Conservation (phyloP, 2,329 filamentous ascomycete genomes). For the Curvularia sp. region DNA sequence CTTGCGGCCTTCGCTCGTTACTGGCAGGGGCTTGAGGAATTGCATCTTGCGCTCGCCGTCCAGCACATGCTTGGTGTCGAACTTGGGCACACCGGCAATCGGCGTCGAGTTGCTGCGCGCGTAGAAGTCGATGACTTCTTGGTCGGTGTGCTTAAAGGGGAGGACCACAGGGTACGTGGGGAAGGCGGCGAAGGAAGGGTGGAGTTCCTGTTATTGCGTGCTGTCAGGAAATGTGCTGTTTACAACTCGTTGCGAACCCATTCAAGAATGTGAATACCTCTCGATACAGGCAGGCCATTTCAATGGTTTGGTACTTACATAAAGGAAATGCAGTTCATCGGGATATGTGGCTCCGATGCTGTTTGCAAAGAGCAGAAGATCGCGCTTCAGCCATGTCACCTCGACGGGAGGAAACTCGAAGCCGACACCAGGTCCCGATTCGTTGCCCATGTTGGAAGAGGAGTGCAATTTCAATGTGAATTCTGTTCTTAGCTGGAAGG, state of each 20-base stretch:
- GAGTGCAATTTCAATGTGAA: not conserved
- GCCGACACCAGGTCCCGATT: conserved; percentile 64
- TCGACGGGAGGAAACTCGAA: conserved; percentile 79
- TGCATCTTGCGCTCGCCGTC: conserved; percentile 84
- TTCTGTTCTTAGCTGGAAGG: not conserved
- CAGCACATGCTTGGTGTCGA: conserved; percentile 76
- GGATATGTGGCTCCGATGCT: conserved; percentile 78
- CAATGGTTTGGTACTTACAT: conserved; percentile 61
- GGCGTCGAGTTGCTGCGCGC: conserved; percentile 68
- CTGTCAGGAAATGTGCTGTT: conserved; percentile 11
- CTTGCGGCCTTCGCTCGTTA: conserved; percentile 71
- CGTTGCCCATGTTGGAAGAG: conserved; percentile 39
- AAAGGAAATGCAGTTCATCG: conserved; percentile 94
- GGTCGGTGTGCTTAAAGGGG: conserved; percentile 77
- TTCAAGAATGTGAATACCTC: not conserved
- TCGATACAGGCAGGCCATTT: not conserved
- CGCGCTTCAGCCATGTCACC: conserved; percentile 86
- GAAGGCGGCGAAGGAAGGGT: conserved; percentile 86
- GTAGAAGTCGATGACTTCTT: conserved; percentile 87
- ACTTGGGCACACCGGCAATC: conserved; percentile 78
- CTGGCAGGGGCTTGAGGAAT: conserved; percentile 77
- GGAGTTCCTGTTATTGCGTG: conserved; percentile 70
- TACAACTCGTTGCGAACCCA: not conserved
- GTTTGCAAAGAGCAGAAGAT: conserved; percentile 87
- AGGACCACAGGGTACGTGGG: conserved; percentile 87